These are phyloP conservation scores for Eugenia klotzschiana DNA, from an alignment of 441 rosid species.

Conservation along the genomic window DNA sequence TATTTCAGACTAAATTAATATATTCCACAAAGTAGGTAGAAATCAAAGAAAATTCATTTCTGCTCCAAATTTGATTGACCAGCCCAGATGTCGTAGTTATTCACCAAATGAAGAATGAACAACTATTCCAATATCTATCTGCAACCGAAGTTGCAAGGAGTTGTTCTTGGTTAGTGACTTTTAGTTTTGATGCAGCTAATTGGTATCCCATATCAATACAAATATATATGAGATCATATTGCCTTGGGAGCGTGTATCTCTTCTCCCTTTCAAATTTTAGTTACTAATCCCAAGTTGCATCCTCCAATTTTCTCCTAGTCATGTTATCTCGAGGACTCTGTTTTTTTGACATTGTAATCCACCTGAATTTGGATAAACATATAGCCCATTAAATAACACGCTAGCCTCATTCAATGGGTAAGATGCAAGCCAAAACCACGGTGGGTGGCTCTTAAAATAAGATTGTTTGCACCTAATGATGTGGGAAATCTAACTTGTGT, in stretches of 20 bases:
- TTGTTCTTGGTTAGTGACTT: not conserved
- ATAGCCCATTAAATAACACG: not conserved
- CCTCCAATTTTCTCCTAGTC: not conserved
- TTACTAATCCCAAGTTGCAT: not conserved
- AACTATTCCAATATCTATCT: not conserved
- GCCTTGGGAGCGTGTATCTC: not conserved
- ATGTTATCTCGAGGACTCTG: not conserved
- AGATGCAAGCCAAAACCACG: not conserved
- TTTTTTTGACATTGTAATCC: not conserved
- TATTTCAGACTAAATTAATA: not conserved
- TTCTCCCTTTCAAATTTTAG: not conserved
- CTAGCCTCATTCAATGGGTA: not conserved
- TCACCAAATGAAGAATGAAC: not conserved
- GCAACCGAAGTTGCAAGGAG: not conserved
- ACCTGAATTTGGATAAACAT: not conserved
- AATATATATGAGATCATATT: not conserved
- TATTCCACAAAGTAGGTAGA: not conserved
- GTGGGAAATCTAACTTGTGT: not conserved
- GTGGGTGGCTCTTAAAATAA: not conserved
- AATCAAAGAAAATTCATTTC: not conserved
- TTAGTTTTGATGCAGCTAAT: not conserved
- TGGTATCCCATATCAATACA: not conserved
- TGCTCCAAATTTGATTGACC: not conserved
- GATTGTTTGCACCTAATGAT: not conserved
- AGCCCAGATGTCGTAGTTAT: not conserved